Evolutionary conservation across 2,329 filamentous ascomycete genomes (phyloP), one percentile per base, ranked within the genome.

Genomic region (Reticulascus tulasneorum): DNA sequence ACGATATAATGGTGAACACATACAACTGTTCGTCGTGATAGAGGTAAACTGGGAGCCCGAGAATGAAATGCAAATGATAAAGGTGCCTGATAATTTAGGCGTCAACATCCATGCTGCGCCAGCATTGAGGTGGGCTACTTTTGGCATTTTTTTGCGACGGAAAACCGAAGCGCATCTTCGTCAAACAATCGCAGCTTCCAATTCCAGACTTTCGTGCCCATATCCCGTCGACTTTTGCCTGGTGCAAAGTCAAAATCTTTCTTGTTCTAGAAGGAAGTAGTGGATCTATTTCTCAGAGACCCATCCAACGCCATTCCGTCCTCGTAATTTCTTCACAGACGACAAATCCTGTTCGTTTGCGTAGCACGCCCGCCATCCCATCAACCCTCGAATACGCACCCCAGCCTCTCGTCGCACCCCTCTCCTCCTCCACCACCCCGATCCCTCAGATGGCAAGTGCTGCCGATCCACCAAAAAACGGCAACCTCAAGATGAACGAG

Each of bases 401-500:
- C 12, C 13, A 21, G 30, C 24, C 36, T 23, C 32, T 40, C 35
- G 24, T 29, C 35, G 34, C 34, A 27, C 23, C 18, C 19, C 18
- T 38, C 18, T 15, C 15, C 37, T 26, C n/a, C 37, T 40, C 35
- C 36, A 29, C 29, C 27, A 27, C 15, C 15, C 29, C 23, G 25
- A 35, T 37, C 32, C 28, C 38, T 37, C 32, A 33, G 41, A 67
- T 67, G 63, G 60, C 63, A 42, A 49, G 58, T 30, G 39, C 49
- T 32, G 53, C 55, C 27, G 37, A 42, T 40, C 39, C 40, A 36
- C 40, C 40, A 28, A 42, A 36, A 15, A 42, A 42, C 40, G 24
- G 37, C 30, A 44, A 52, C 29, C 42, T 55, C 39, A 59, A 56
- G 38, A 55, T 66, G 56, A 63, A 67, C 50, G 54, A 76, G 53